phyloP scores from a whole-genome alignment of 148 eudicot genomes.

The Hydrangea macrophylla region DNA sequence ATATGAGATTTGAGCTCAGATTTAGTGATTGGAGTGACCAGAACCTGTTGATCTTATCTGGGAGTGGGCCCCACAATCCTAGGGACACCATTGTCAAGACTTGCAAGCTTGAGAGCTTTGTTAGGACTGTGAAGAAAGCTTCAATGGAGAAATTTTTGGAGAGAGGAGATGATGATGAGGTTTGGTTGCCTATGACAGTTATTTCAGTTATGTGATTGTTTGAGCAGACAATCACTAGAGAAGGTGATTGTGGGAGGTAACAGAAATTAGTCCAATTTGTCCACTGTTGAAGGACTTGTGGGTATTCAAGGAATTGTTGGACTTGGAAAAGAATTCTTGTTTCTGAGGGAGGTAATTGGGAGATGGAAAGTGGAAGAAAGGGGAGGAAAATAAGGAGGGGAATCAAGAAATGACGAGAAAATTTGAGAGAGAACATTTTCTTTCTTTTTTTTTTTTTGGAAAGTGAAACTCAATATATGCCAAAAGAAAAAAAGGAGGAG shows the following conservation, averaged over 20 bases:
- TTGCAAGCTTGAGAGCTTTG: constrained; percentile 62
- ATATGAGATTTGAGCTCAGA: constrained; percentile 70
- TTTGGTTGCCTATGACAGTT: constrained; percentile 67
- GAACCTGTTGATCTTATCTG: constrained; percentile 48
- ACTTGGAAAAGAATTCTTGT: constrained; percentile 50
- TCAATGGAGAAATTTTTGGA: constrained; percentile 57
- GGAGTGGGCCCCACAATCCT: constrained; percentile 85
- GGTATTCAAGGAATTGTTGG: constrained; percentile 68
- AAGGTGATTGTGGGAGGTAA: constrained; percentile 38
- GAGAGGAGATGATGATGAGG: constrained; percentile 52
- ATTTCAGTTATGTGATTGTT: constrained; percentile 64
- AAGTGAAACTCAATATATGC: too few relatives aligned
- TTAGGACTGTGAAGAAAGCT: constrained; percentile 60
- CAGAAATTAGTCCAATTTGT: constrained; percentile 75
- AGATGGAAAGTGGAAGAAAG: constrained; percentile 28
- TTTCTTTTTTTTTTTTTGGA: too few relatives aligned
- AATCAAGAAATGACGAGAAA: too few relatives aligned
- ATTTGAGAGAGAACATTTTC: too few relatives aligned
- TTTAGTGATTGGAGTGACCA: constrained; percentile 60
- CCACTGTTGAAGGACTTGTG: constrained; percentile 55
- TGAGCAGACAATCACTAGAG: constrained; percentile 52
- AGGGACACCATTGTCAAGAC: constrained; percentile 61
- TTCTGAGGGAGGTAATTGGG: constrained; percentile 56
- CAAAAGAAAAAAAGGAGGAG: too few relatives aligned
- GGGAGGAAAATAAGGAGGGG: too few relatives aligned